phyloP scores from a whole-genome alignment of 2,329 filamentous ascomycete genomes.

The Xenosphaeropsis pyriputrescens region DNA sequence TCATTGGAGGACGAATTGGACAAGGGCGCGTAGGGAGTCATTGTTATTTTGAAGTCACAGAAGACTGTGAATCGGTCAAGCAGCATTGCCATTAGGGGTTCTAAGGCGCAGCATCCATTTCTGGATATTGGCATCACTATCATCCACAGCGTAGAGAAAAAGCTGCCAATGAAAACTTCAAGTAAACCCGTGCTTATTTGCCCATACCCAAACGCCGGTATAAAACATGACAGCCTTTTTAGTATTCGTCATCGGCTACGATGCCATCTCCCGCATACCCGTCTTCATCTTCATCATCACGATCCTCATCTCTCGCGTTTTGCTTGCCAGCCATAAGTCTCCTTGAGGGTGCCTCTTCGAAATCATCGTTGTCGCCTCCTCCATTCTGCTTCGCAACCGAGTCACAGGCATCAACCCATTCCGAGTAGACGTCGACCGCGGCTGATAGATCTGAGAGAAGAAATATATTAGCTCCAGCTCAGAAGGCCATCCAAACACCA shows the following conservation, averaged over 20 bases:
- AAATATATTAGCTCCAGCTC: conserved; percentile 5
- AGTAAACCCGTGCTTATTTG: background rate
- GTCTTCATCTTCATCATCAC: conserved; percentile 33
- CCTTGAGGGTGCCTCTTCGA: conserved; percentile 10
- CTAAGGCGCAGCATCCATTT: background rate
- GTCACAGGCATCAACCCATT: conserved; percentile 95
- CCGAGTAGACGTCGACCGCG: conserved; percentile 88
- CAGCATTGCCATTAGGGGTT: background rate
- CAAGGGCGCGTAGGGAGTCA: too few species aligned
- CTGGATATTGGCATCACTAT: too few species aligned
- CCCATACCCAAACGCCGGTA: conserved; percentile 1
- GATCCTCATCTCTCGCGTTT: conserved; percentile 15
- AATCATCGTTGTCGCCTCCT: conserved; percentile 17
- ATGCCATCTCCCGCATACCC: conserved; percentile 38
- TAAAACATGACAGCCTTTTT: conserved; percentile 9
- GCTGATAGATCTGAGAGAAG: conserved; percentile 59
- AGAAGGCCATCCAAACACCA: too few species aligned
- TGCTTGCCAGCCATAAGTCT: conserved; percentile 11
- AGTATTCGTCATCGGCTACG: conserved; percentile 40
- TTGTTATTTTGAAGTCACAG: background rate
- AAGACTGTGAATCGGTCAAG: too few species aligned
- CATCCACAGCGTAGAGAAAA: too few species aligned
- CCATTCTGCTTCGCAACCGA: conserved; percentile 50
- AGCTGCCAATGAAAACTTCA: background rate
- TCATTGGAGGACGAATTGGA: too few species aligned